Base-by-base conservation (phyloP, 495 filamentous ascomycete species). In the Schizothecium vesticola region DNA sequence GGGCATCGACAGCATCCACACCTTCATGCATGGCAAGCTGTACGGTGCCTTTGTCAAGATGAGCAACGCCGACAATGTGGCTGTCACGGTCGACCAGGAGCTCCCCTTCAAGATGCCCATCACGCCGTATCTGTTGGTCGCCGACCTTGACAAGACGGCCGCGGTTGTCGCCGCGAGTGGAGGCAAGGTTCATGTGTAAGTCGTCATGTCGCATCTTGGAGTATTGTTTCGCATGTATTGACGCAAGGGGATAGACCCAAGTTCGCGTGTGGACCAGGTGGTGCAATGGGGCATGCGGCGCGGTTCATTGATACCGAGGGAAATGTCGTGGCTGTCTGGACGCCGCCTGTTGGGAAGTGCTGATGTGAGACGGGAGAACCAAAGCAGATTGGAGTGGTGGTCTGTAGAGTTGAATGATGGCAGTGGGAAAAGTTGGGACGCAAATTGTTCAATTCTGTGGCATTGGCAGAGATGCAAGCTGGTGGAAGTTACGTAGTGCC, bases 11-110 rank as follows among this genome's bases (percentile, higher is more conserved):
- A 31, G 23, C 22, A 51, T 67, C 36, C 43, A 56, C 60, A 31
- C 57, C 1, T 67, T 67, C 26, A 9, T 8, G 31, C 57, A 67
- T 11, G 66, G 66, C 59, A 61, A 33, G 9, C 31, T 67, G 7
- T 62, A 62, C 59, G 66, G 66, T n/a, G 66, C 66, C 25, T 67
- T 67, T 36, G 36, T 67, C 59, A 67, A 67, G 59, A 56, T 67
- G 59, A 57, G 25, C 59, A 56, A 61, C 19, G n/a, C 59, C 19
- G 31, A 55, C 5, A 28, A 25, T 9, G 43, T 67, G 12, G 66
- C 66, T 23, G 23, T 36, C n/a, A 60, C 62, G 12, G 66, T 60
- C 9, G 66, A 67, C n/a, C 13, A 7, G n/a, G 51, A 1, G 21
- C 21, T 57, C 7, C 31, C 28, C 13, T 24, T 36, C 59, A 67